Percentiles rank a stretch among this genome's conserved stretches.
Conservation (phyloP, 805 yeast genomes). For the Zygosaccharomyces rouxii region DNA sequence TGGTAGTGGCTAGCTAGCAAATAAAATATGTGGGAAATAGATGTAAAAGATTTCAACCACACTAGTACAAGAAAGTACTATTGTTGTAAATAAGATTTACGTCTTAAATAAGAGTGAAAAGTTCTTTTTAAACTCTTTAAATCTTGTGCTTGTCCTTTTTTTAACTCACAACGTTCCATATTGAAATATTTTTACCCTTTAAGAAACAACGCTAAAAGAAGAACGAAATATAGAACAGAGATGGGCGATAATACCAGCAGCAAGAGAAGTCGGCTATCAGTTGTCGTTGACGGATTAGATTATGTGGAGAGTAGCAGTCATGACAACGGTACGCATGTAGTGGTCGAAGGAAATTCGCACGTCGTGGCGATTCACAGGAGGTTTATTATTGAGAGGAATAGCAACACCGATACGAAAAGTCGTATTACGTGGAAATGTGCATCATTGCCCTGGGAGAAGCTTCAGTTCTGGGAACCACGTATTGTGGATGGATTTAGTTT, state of each 20-base stretch:
- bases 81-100: no score
- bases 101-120: not conserved
- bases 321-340: constrained; percentile 17
- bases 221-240: not conserved
- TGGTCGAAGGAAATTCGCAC: constrained; percentile 13
- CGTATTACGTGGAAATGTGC: constrained; percentile 19
- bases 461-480: constrained; percentile 2
- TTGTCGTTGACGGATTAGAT: constrained; percentile 18
- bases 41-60: not conserved
- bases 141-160: not conserved
- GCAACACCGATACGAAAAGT: not conserved
- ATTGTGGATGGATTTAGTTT: constrained; percentile 19
- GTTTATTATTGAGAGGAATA: constrained; percentile 5
- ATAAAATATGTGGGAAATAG: not conserved
- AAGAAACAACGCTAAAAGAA: not conserved
- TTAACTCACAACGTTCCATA: not conserved
- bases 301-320: constrained; percentile 11
- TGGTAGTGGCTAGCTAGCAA: not conserved
- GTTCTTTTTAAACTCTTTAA: constrained; percentile 3
- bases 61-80: not conserved
- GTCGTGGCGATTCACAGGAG: constrained; percentile 19
- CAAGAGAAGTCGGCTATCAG: constrained; percentile 18
- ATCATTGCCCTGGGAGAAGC: constrained; percentile 2
- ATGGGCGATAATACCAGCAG: not conserved
- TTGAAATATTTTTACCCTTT: constrained; percentile 9